Evolutionary conservation across 2,329 filamentous ascomycete species (phyloP), one percentile per base, ranked within the genome.

Genomic region (Nannizziopsis arthrosporioides): DNA sequence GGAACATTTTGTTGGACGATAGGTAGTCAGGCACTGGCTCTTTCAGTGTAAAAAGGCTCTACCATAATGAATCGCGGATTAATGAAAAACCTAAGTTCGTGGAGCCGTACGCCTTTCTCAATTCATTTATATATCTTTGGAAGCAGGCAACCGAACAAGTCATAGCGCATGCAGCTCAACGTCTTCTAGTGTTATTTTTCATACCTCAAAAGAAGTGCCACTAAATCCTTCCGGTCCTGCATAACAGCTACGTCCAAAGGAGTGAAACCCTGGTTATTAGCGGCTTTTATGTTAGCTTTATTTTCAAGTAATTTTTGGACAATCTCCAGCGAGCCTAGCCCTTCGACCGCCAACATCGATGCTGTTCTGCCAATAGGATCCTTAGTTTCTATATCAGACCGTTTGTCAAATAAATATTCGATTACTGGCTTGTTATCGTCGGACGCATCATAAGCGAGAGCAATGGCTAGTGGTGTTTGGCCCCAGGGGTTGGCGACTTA

Each of bases 381-480:
- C 19, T 65, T 65, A 9, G 63, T 60, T 0, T 61, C 53, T 6
- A 58, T 47, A 0, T 56, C 45, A 42, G 63, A 61, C 30, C 64
- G 51, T 44, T 64, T 18, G 5, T 9, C 34, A 7, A 45, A 12
- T 5, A 45, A 18, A n/a, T 27, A 38, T 15, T n/a, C 10, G 6
- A 45, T 14, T 3, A 39, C n/a, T 27, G 34, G 12, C 17, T 8
- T n/a, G 22, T 27, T 27, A 27, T 27, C 22, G 38, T 11, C 15
- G 7, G 31, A 18, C 19, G 27, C 15, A 12, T 5, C 10, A 14
- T 15, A 12, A 7, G 11, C 34, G n/a, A 39, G 34, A 10, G 43
- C 43, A 27, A 34, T 31, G 22, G 15, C 19, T 17, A 45, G 30
- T 7, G 34, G 22, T 8, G 43, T 45, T 35, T 31, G 30, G n/a